Evolutionary conservation across 495 filamentous ascomycete genomes (phyloP), one percentile per base, ranked within the genome.

Genomic region (Annulohypoxylon bovei): DNA sequence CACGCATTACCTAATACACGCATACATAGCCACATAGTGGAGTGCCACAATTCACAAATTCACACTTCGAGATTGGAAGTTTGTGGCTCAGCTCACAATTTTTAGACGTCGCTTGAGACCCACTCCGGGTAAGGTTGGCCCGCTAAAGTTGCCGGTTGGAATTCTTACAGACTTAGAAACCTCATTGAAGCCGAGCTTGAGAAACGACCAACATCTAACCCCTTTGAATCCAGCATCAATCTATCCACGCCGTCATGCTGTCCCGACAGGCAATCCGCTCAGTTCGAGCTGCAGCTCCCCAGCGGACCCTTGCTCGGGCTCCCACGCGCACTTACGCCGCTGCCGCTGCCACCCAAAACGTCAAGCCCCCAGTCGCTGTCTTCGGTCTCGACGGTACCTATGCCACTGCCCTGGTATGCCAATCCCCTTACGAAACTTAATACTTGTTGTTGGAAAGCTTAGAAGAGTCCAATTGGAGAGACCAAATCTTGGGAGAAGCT

Each of bases 341-440:
- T 62, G 85, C 92, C 67, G 81, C 86, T 77, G 74, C 82, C 60
- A 65, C 74, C 58, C 86, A 88, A 76, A 87, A 89, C 50, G 83
- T 89, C 77, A 94, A 92, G 85, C 89, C 94, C 68, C 95, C 95
- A 57, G 86, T 98, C 78, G 88, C 94, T 60, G 86, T 99, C 70
- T 99, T 92, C 83, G 95, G 95, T 67, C 85, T 99, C 82, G 95
- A 98, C 81, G 95, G 95, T 75, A 98, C 95, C 77, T 99, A 99
- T 85, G 96, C 95, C 76, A 92, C 89, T 86, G 95, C 95, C 85
- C 86, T 99, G 89, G 95, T 99, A 93, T 80, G 89, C 53, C 33
- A 49, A 58, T 56, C 28, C 82, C 63, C 69, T 56, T 73, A 63
- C 32, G 40, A 39, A 30, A 1, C 6, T 32, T 6, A 7, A 4